These are phyloP conservation scores for Labyrinthula sp. DNA, from an alignment of 352 stramenopile species.

Conservation along the genomic window DNA sequence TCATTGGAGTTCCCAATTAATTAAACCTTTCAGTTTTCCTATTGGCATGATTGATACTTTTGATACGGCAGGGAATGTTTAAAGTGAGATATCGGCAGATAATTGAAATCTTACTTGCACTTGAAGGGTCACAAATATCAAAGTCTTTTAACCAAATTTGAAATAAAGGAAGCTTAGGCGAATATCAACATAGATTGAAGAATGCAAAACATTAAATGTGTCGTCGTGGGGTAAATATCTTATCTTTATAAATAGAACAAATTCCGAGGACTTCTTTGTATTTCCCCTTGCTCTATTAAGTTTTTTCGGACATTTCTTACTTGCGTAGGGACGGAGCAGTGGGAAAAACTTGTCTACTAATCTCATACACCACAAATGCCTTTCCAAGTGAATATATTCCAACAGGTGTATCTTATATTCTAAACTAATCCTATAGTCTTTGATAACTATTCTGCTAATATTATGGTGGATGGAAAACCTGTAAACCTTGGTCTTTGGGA, in stretches of 20 bases:
- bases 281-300: neutral
- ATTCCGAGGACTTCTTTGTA: neutral
- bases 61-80: too few species aligned
- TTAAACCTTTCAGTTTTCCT: too few species aligned
- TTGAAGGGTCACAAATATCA: too few species aligned
- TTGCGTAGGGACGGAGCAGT: conserved; percentile 63
- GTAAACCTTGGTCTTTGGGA: conserved; percentile 89
- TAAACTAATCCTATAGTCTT: too few species aligned
- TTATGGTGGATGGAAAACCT: conserved; percentile 64
- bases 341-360: conserved; percentile 82
- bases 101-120: too few species aligned
- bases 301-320: neutral
- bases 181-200: too few species aligned
- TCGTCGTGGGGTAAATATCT: conserved; percentile 9
- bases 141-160: too few species aligned
- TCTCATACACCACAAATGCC: conserved; percentile 86
- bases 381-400: conserved; percentile 87
- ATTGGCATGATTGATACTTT: too few species aligned
- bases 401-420: too few species aligned
- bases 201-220: conserved; percentile 29
- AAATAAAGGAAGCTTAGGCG: too few species aligned
- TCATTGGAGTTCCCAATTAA: too few species aligned
- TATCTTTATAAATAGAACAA: neutral
- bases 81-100: too few species aligned
- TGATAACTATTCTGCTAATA: conserved; percentile 40